Evolutionary conservation across 1,284 basidiomycete species (phyloP), one percentile per base, ranked within the genome.

Genomic region (Naganishia cerealis): DNA sequence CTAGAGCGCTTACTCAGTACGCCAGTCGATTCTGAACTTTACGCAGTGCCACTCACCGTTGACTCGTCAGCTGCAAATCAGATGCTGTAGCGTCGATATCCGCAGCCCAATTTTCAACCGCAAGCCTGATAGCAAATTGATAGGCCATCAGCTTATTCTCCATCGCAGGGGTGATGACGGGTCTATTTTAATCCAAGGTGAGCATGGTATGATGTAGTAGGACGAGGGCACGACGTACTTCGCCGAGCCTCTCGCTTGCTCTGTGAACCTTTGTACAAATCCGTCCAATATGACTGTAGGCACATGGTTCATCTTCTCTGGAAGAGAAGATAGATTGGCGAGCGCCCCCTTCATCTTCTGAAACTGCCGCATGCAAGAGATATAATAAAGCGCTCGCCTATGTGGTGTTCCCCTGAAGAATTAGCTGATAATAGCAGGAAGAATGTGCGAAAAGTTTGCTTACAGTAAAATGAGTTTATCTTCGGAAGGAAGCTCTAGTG

Each of bases 221-320:
- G 54, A 26, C 1, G 48, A 36, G 33, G 2, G 15, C 21, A 10
- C 29, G 16, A 78, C 85, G 58, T 69, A 90, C 90, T 83, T 82
- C 26, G 83, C 83, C 3, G 86, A 86, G 21, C 84, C 87, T 73
- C 90, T 82, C 10, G 86, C 78, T 0, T 81, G 83, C 79, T 94
- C 91, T 0, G 91, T 88, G 79, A 94, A 96, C 61, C 90, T 84
- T 6, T 86, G 83, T n/a, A 92, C 74, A 42, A 95, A 80, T 2
- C 88, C 87, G 68, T 93, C 89, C 33, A 92, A 74, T 15, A 94
- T 81, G 56, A 86, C 81, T 24, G 81, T 80, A 1, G 92, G 89
- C 2, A 90, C 82, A 5, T 81, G 78, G 0, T 82, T 76, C 70
- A 92, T 81, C 71, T 86, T 86, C 84, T 71, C 86, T 80, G 70